phyloP scores from a whole-genome alignment of 192 early-diverging fungal genomes.

The Gryganskiella cystojenkinii region DNA sequence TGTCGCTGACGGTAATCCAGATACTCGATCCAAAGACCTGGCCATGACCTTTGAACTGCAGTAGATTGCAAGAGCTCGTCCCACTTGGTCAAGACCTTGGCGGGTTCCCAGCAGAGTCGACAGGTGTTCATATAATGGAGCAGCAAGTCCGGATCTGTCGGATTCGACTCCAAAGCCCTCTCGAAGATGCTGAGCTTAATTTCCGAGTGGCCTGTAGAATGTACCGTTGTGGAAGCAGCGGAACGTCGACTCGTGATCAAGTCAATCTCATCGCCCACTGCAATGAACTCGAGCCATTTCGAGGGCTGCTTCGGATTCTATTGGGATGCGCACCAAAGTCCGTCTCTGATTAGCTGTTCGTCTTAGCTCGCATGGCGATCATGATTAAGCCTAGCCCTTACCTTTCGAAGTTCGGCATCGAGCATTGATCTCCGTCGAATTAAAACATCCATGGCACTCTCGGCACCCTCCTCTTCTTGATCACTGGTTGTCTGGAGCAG shows the following conservation, averaged over 20 bases:
- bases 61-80: conserved; percentile 54
- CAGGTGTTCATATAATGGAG: conserved; percentile 61
- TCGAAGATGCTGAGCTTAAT: conserved; percentile 68
- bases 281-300: conserved; percentile 64
- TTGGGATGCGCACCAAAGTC: too few species aligned
- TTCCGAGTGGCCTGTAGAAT: conserved; percentile 54
- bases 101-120: conserved; percentile 57
- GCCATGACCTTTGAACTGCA: conserved; percentile 32
- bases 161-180: conserved; percentile 62
- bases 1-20: conserved; percentile 66
- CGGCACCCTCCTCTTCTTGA: conserved; percentile 45
- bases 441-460: conserved; percentile 53
- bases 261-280: conserved; percentile 60
- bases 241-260: conserved; percentile 27
- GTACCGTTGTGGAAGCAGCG: conserved; percentile 19
- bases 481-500: conserved; percentile 43
- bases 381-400: too few species aligned
- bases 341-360: too few species aligned
- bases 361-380: too few species aligned
- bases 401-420: conserved; percentile 34
- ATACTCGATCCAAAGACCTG: conserved; percentile 66
- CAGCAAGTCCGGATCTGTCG: conserved; percentile 52
- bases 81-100: conserved; percentile 62
- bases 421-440: conserved; percentile 44
- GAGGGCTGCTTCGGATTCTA: conserved; percentile 57